A percentile compares a stretch with the other conserved stretches of the same genome.
phyloP scores from a whole-genome alignment of 2,329 filamentous ascomycete genomes.

The Bipolaris gigantea region DNA sequence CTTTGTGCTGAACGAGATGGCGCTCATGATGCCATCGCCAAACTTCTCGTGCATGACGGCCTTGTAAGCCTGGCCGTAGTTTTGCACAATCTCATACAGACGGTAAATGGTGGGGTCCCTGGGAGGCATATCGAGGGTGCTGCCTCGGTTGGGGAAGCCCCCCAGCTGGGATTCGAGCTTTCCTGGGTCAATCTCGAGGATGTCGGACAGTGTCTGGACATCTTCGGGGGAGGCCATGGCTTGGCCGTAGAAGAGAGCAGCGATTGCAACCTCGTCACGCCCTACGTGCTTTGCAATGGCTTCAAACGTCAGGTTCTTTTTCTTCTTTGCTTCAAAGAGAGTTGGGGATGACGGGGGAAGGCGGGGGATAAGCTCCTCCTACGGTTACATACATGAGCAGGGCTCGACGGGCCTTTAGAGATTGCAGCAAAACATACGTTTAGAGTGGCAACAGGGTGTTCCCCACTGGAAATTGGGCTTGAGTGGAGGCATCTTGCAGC shows the following conservation, averaged over 20 bases:
- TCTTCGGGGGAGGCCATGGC: constrained; percentile 73
- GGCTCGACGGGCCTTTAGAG: background rate
- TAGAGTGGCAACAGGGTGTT: constrained; percentile 45
- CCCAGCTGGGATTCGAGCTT: constrained; percentile 64
- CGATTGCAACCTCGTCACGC: constrained; percentile 80
- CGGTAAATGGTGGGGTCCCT: constrained; percentile 87
- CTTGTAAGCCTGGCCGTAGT: constrained; percentile 96
- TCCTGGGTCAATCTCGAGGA: constrained; percentile 64
- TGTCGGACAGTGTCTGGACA: constrained; percentile 63
- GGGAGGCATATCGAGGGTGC: constrained; percentile 78
- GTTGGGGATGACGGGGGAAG: constrained; percentile 71
- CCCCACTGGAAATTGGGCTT: constrained; percentile 36
- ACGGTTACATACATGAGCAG: constrained; percentile 12
- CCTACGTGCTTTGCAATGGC: constrained; percentile 72
- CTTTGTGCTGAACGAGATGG: constrained; percentile 85
- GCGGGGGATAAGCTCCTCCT: constrained; percentile 68
- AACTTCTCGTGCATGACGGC: constrained; percentile 91
- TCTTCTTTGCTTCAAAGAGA: constrained; percentile 80
- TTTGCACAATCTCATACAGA: constrained; percentile 92
- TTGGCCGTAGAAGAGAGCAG: constrained; percentile 90
- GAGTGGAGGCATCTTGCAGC: constrained; percentile 33
- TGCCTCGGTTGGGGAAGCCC: constrained; percentile 79
- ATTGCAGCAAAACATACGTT: constrained; percentile 27
- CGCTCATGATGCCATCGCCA: constrained; percentile 86
- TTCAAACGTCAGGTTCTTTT: constrained; percentile 76